Percentiles rank a stretch among this genome's conserved stretches.
These are phyloP conservation scores for Colletotrichum incanum DNA, from an alignment of 2,329 filamentous ascomycete species.

Conservation along the genomic window DNA sequence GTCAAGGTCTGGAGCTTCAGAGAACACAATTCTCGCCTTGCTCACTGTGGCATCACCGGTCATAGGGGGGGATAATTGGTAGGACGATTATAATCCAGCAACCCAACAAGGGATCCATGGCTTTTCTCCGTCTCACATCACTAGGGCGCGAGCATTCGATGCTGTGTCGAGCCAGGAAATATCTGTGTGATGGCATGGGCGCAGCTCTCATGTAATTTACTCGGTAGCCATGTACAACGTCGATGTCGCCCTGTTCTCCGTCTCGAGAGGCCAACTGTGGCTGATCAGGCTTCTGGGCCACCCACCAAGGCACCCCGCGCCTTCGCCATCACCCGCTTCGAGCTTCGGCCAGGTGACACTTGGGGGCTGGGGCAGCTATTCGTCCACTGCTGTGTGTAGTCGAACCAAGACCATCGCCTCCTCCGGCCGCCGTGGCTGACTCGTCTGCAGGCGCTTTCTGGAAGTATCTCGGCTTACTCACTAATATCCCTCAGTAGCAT, in stretches of 20 bases:
- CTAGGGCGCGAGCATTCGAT: background rate
- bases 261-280: slow-evolving; percentile 5
- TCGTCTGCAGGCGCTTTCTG: slow-evolving; percentile 14
- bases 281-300: slow-evolving; percentile 9
- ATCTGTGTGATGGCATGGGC: no score
- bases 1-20: background rate
- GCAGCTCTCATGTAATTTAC: no score
- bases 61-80: background rate
- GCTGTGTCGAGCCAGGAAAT: background rate
- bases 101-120: background rate
- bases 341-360: slow-evolving; percentile 21
- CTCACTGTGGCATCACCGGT: slow-evolving; percentile 14
- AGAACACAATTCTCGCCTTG: background rate
- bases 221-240: no score
- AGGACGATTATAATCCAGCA: background rate
- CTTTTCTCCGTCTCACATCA: background rate
- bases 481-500: background rate
- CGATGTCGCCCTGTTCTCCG: no score
- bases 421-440: slow-evolving; percentile 13
- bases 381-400: background rate
- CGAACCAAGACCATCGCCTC: slow-evolving; percentile 16
- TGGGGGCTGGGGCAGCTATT: slow-evolving; percentile 22
- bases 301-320: slow-evolving; percentile 10
- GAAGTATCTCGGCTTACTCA: slow-evolving; percentile 8
- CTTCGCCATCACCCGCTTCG: slow-evolving; percentile 7